These are phyloP conservation scores for Prinsepia uniflora DNA, from an alignment of 306 rosid species.

Conservation along the genomic window DNA sequence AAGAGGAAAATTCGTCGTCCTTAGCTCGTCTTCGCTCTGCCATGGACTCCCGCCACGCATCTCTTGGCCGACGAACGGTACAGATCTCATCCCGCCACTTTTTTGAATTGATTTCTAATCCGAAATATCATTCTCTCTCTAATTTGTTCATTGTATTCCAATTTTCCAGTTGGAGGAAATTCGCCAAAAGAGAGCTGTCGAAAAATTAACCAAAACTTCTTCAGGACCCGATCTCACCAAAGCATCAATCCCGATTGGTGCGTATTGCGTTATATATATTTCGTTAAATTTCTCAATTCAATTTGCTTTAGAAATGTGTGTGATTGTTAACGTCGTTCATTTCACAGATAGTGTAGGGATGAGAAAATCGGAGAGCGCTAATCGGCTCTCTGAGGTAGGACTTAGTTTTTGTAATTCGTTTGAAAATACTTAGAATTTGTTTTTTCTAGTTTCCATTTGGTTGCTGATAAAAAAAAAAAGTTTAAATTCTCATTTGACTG, in stretches of 20 bases:
- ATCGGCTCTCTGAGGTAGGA: slow-evolving; percentile 63
- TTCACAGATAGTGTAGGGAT: slow-evolving; percentile 44
- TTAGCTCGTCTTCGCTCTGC: not conserved
- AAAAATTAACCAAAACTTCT: slow-evolving; percentile 67
- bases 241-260: slow-evolving; percentile 49
- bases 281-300: not conserved
- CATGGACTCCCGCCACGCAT: slow-evolving; percentile 82
- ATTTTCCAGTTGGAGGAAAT: slow-evolving; percentile 67
- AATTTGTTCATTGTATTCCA: not conserved
- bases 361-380: slow-evolving; percentile 67
- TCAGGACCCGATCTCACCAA: slow-evolving; percentile 79
- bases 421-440: not conserved
- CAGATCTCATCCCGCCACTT: not conserved
- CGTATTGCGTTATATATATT: slow-evolving; percentile 10
- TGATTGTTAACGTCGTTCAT: slow-evolving; percentile 5
- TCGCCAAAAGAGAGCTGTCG: slow-evolving; percentile 90
- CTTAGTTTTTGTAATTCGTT: not conserved
- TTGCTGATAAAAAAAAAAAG: not conserved
- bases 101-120: slow-evolving; percentile 5
- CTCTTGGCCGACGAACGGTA: slow-evolving; percentile 87
- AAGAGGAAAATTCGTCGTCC: slow-evolving; percentile 1
- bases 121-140: not conserved
- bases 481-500: not conserved
- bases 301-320: not conserved
- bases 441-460: not conserved